Conservation (phyloP, 2,329 filamentous ascomycete species). For the Fusarium pseudoanthophilum region DNA sequence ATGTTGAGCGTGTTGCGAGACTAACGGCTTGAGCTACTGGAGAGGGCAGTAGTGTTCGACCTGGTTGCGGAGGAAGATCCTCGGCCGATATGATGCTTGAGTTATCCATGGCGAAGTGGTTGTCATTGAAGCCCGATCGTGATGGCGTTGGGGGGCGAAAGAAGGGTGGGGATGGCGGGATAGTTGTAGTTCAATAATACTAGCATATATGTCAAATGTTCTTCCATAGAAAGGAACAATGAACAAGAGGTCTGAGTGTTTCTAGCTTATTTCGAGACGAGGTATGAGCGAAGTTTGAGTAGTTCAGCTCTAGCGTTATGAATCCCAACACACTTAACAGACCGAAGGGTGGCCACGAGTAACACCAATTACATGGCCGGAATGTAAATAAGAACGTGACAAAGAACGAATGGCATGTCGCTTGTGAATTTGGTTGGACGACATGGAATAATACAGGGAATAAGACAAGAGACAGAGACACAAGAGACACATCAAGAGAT, state of each 20-base stretch:
- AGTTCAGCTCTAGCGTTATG: background rate
- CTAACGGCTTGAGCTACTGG: conserved; percentile 69
- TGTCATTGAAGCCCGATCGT: conserved; percentile 17
- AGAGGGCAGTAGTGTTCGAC: conserved; percentile 64
- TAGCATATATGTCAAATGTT: background rate
- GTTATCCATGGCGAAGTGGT: conserved; percentile 35
- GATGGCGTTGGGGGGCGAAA: background rate
- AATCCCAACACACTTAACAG: background rate
- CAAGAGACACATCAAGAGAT: conserved; percentile 12
- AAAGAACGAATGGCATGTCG: conserved; percentile 36
- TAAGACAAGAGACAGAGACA: background rate
- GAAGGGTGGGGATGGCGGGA: background rate
- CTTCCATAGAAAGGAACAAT: background rate
- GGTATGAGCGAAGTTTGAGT: conserved; percentile 13
- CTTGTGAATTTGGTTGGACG: conserved; percentile 17
- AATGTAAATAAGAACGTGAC: conserved; percentile 39
- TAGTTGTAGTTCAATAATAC: background rate
- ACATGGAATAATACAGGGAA: conserved; percentile 15
- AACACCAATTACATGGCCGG: conserved; percentile 34
- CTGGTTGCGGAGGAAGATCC: conserved; percentile 38
- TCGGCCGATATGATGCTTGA: conserved; percentile 25
- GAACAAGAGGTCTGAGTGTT: background rate
- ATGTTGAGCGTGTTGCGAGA: conserved; percentile 68
- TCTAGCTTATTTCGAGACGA: background rate
- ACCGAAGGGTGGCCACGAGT: background rate